Percentiles rank a stretch among this genome's conserved stretches.
Conservation (phyloP, 768 basidiomycete genomes). For the Calocera viscosa region DNA sequence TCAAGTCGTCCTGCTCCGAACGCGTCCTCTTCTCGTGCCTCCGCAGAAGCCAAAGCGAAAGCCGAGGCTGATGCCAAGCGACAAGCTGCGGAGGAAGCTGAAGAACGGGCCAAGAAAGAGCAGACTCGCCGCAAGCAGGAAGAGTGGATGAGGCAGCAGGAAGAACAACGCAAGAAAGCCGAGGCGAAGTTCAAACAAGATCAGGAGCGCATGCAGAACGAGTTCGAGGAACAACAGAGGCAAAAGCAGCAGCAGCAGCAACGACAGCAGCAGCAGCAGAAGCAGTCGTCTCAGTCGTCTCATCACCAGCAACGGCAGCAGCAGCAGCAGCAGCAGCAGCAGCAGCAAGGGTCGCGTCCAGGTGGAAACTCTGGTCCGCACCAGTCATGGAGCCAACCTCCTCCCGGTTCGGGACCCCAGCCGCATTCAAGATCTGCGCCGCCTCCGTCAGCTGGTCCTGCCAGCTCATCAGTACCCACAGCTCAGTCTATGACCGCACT, state of each 20-base stretch:
- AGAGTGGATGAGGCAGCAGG: slow-evolving; percentile 1
- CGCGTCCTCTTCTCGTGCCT: neutral
- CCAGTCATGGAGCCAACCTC: neutral
- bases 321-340: slow-evolving; percentile 4
- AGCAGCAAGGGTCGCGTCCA: neutral
- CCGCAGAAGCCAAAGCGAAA: neutral
- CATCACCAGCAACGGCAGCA: neutral
- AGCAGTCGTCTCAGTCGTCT: neutral
- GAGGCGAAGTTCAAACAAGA: neutral
- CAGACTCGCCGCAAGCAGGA: neutral
- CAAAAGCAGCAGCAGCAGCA: slow-evolving; percentile 1
- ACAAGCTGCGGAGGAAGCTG: neutral
- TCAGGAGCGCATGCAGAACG: neutral
- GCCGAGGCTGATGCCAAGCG: slow-evolving; percentile 4
- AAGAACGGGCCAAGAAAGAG: neutral
- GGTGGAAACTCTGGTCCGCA: neutral
- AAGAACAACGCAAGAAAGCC: neutral
- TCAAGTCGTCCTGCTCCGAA: neutral
- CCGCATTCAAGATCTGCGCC: neutral
- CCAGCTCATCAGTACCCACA: neutral
- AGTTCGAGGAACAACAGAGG: neutral
- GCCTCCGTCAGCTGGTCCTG: neutral
- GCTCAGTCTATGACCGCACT: neutral
- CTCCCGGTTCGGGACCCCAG: neutral
- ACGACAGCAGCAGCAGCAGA: neutral